Conservation (phyloP, 345 rosid genomes). For the Litchi chinensis region DNA sequence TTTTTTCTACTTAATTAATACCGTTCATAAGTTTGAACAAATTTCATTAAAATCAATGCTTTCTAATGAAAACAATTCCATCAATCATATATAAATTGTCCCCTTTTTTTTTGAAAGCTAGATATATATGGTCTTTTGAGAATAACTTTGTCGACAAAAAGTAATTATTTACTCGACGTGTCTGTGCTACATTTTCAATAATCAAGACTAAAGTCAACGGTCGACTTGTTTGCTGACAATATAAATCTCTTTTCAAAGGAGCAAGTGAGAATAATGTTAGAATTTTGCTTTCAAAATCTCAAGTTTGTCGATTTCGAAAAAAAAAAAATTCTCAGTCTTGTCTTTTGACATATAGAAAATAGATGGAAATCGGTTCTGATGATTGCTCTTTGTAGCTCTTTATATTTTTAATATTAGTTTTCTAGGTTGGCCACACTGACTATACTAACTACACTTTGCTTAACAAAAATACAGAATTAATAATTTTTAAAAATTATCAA, state of each 20-base stretch:
- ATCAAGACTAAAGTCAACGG: background rate
- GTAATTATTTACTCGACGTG: background rate
- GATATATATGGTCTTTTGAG: too few species aligned
- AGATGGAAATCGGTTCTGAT: background rate
- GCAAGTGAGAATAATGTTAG: background rate
- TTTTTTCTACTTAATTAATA: too few species aligned
- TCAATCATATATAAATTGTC: too few species aligned
- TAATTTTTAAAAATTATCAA: too few species aligned
- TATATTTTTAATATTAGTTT: background rate
- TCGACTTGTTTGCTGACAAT: background rate
- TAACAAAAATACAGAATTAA: too few species aligned
- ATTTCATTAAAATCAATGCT: too few species aligned
- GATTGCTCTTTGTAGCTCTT: background rate
- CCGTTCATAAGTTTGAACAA: too few species aligned
- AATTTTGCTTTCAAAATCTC: background rate
- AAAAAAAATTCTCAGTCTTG: background rate
- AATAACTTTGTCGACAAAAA: too few species aligned
- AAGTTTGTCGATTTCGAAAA: too few species aligned
- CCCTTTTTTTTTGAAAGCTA: too few species aligned
- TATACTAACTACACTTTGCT: background rate
- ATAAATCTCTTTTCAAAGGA: conserved; percentile 1
- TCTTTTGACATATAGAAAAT: background rate
- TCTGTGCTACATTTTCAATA: background rate
- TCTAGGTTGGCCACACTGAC: background rate
- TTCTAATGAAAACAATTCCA: too few species aligned